Base-by-base conservation (phyloP, 1,284 basidiomycete genomes). In the Pseudozyma pruni region DNA sequence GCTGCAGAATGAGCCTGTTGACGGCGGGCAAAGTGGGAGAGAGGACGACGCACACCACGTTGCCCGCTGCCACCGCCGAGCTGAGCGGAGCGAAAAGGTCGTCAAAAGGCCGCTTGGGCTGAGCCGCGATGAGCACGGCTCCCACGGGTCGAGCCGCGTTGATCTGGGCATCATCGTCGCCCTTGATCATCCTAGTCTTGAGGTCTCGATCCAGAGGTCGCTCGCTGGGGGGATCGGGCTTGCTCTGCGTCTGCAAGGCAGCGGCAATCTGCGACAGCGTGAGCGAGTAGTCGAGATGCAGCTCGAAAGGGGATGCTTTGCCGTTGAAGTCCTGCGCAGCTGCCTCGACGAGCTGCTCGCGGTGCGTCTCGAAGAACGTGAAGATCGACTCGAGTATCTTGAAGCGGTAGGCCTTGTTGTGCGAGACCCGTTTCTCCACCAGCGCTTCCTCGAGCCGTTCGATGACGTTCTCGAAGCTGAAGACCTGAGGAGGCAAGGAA, bases 331-430 rank as follows among this genome's bases (percentile, higher is more conserved):
- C 53, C 8, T 29, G 31, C n/a, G 46, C 42, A 3, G 53, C 53
- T 3, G 53, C 53, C 11, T 48, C 53, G 40, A 56, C 23, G n/a
- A 56, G 45, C 39, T 43, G 32, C 8, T 16, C 39, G 19, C 45
- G 33, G 14, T 19, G 39, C 8, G 37, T 41, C 32, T 56, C 53
- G 45, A 56, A 48, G 27, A 48, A 56, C 20, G 14, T 22, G 9
- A 56, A 48, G 32, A 56, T 43, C 23, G 45, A 14, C 14, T 56
- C 53, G 17, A 56, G 4, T 2, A 48, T 40, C 33, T 56, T 56
- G 45, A 56, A 56, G 32, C 53, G 53, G 17, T 48, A 56, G 17
- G 53, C 53, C 27, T 31, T 33, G n/a, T 56, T 56, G 40, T 43
- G 45, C 7, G 45, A 48, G 22, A 56, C 38, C 14, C 53, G 45